A percentile compares a stretch with the other conserved stretches of the same genome.
Evolutionary conservation across 2,329 filamentous ascomycete genomes (phyloP).

Genomic region (Verticillium tricorpus): DNA sequence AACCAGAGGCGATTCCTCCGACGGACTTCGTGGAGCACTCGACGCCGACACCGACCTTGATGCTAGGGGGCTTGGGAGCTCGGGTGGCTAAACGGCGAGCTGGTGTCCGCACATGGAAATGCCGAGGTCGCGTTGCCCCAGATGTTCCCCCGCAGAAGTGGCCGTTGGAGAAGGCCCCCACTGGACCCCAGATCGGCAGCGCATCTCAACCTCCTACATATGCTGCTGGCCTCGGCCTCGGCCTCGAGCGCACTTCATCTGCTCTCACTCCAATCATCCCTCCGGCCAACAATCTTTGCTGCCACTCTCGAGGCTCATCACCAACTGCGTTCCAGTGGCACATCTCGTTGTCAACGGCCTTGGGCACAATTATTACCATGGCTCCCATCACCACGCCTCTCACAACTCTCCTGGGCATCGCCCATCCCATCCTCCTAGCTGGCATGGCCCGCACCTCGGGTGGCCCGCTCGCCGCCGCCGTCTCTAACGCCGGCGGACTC

Average conservation of each 20-base stretch:
- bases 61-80: not conserved
- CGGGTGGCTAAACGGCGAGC: constrained; percentile 10
- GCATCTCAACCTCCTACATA: not conserved
- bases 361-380: not conserved
- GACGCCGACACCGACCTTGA: not conserved
- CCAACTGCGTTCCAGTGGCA: not conserved
- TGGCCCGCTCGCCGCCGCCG: constrained; percentile 74
- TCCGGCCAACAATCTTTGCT: not conserved
- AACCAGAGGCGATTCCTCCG: not conserved
- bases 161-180: not conserved
- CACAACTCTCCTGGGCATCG: constrained; percentile 73
- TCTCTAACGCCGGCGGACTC: constrained; percentile 83
- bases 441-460: constrained; percentile 89
- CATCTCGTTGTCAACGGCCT: not conserved
- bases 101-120: constrained; percentile 26
- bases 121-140: constrained; percentile 21
- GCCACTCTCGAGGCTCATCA: constrained; percentile 25
- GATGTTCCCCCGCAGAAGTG: not conserved
- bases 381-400: constrained; percentile 68
- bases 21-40: not conserved
- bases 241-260: not conserved
- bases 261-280: not conserved
- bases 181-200: not conserved
- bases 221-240: not conserved
- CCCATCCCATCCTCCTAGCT: constrained; percentile 85